Evolutionary conservation across 768 basidiomycete genomes (phyloP).

Genomic region (Tylopilus plumbeoviolaceoides): DNA sequence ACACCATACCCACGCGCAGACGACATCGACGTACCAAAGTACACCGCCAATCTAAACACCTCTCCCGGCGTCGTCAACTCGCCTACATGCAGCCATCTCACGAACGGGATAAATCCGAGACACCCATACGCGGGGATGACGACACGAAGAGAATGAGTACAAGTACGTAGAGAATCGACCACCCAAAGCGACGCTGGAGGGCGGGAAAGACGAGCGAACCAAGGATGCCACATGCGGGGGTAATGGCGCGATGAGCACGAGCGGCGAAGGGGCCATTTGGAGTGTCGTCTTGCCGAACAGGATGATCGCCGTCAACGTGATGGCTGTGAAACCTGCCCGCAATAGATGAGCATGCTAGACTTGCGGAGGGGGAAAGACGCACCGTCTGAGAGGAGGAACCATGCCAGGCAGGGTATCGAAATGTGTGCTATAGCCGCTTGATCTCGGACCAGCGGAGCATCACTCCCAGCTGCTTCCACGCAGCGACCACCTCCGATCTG

Average conservation of each 20-base stretch:
- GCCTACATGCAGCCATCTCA: conserved; percentile 51
- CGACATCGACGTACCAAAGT: conserved; percentile 58
- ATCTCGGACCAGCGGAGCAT: conserved; percentile 78
- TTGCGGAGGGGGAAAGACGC: conserved; percentile 14
- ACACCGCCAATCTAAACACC: conserved; percentile 80
- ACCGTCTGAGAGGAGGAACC: conserved; percentile 95
- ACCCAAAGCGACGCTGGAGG: conserved; percentile 59
- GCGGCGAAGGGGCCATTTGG: conserved; percentile 72
- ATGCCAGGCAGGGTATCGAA: conserved; percentile 86
- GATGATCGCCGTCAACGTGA: conserved; percentile 87
- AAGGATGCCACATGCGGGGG: conserved; percentile 71
- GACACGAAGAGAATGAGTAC: conserved; percentile 60
- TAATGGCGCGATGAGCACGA: conserved; percentile 74
- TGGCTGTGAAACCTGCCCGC: conserved; percentile 71
- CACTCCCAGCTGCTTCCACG: conserved; percentile 71
- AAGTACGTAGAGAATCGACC: conserved; percentile 67
- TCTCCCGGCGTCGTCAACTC: conserved; percentile 77
- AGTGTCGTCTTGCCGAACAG: conserved; percentile 90
- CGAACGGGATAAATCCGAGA: conserved; percentile 64
- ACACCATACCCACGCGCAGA: not conserved
- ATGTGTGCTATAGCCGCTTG: conserved; percentile 73
- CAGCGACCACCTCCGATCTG: conserved; percentile 49
- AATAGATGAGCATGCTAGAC: too few species aligned
- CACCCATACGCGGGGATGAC: conserved; percentile 76
- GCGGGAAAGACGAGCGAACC: conserved; percentile 82